phyloP scores from a whole-genome alignment of 345 rosid genomes.

The Gossypium anomalum region DNA sequence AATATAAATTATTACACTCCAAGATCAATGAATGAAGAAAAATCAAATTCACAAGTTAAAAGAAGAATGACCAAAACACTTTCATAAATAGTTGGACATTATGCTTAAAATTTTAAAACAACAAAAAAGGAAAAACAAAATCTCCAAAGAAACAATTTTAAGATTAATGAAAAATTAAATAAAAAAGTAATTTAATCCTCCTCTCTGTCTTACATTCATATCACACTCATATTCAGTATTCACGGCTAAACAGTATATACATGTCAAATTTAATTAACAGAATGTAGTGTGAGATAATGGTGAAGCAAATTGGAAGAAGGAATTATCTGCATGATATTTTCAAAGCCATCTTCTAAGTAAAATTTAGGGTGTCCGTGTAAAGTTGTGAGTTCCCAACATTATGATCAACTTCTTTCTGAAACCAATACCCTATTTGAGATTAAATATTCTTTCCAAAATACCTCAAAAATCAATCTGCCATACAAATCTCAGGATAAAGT shows the following conservation, averaged over 20 bases:
- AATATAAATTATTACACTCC: too few species aligned
- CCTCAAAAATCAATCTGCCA: background rate
- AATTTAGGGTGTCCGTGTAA: background rate
- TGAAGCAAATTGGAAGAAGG: background rate
- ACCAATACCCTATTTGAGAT: background rate
- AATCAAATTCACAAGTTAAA: too few species aligned
- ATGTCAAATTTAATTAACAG: background rate
- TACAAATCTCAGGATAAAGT: background rate
- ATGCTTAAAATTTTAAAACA: too few species aligned
- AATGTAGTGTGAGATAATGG: background rate
- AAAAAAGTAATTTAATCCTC: too few species aligned
- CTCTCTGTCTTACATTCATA: too few species aligned
- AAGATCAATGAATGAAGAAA: too few species aligned
- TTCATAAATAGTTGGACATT: too few species aligned
- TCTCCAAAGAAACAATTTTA: too few species aligned
- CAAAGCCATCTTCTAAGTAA: background rate
- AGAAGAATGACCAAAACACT: too few species aligned
- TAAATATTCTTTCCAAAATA: background rate
- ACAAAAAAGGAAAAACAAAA: too few species aligned
- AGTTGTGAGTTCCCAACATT: background rate
- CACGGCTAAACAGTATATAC: background rate
- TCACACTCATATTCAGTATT: too few species aligned
- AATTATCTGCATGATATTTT: background rate
- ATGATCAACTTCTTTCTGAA: background rate
- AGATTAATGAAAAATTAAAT: too few species aligned